Evolutionary conservation across 306 rosid species (phyloP).

Genomic region (Cicer bijugum): DNA sequence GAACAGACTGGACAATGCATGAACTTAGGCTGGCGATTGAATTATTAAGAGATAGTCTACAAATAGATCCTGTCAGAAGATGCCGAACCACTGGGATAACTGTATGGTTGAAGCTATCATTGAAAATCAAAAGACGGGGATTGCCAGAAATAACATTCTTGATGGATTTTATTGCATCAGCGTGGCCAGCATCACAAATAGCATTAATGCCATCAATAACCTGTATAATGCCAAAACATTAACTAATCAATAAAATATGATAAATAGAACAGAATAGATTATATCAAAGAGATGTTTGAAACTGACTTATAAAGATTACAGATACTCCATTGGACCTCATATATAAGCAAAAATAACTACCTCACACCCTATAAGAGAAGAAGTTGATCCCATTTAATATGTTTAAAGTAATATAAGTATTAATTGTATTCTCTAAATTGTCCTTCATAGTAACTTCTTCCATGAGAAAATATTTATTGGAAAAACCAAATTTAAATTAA

Average conservation of each 20-base stretch:
- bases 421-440: too few relatives aligned
- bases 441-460: too few relatives aligned
- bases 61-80: conserved; percentile 62
- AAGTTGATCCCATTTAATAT: too few relatives aligned
- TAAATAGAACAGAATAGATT: conserved; percentile 34
- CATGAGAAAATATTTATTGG: too few relatives aligned
- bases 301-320: conserved; percentile 8
- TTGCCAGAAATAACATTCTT: conserved; percentile 53
- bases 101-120: conserved; percentile 52
- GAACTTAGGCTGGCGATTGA: conserved; percentile 72
- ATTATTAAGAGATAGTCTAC: conserved; percentile 62
- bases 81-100: conserved; percentile 58
- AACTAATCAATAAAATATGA: conserved; percentile 38
- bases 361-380: too few relatives aligned
- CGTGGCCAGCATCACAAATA: conserved; percentile 52
- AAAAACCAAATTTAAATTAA: too few relatives aligned
- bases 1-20: conserved; percentile 66
- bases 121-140: conserved; percentile 71
- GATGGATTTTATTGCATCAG: conserved; percentile 60
- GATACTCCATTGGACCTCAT: too few relatives aligned
- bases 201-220: conserved; percentile 75
- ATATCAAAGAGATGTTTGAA: conserved; percentile 13
- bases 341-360: too few relatives aligned
- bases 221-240: conserved; percentile 52
- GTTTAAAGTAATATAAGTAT: too few relatives aligned